phyloP scores from a whole-genome alignment of 192 early-diverging fungal genomes.

The Gorgonomyces haynaldii region DNA sequence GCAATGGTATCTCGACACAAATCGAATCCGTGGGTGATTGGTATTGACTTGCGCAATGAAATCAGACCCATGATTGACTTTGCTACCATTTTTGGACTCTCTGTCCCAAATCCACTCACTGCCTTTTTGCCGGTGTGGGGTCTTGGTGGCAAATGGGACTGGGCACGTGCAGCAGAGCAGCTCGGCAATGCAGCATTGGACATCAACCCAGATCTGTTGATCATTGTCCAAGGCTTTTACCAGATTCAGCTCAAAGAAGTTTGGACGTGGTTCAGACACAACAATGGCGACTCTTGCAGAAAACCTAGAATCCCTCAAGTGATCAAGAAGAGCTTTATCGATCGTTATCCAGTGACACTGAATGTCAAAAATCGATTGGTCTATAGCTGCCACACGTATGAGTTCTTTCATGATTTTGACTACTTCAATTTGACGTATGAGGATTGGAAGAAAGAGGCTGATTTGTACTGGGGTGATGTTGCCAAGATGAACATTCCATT shows the following conservation, averaged over 20 bases:
- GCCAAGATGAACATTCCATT: neutral
- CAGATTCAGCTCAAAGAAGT: neutral
- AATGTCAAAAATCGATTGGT: neutral
- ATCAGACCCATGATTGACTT: neutral
- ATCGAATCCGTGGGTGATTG: conserved; percentile 4
- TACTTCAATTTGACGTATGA: neutral
- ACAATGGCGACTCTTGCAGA: neutral
- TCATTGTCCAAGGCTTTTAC: conserved; percentile 6
- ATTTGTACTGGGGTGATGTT: conserved; percentile 1
- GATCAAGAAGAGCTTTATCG: neutral
- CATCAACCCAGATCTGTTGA: neutral
- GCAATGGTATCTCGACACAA: neutral
- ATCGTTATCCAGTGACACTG: neutral
- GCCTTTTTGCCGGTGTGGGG: conserved; percentile 6
- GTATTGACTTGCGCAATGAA: conserved; percentile 3
- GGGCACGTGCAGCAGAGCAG: neutral
- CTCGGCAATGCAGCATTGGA: conserved; percentile 1
- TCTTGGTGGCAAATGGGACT: conserved; percentile 1
- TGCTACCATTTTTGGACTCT: neutral
- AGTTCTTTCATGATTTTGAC: neutral
- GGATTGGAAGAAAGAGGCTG: neutral
- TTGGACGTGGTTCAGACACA: neutral
- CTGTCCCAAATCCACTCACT: neutral
- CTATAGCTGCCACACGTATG: conserved; percentile 1
- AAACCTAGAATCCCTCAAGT: neutral